A percentile compares a stretch with the other conserved stretches of the same genome.
These are phyloP conservation scores for Xylariaceae sp. DNA, from an alignment of 2,329 filamentous ascomycete genomes.

Conservation along the genomic window DNA sequence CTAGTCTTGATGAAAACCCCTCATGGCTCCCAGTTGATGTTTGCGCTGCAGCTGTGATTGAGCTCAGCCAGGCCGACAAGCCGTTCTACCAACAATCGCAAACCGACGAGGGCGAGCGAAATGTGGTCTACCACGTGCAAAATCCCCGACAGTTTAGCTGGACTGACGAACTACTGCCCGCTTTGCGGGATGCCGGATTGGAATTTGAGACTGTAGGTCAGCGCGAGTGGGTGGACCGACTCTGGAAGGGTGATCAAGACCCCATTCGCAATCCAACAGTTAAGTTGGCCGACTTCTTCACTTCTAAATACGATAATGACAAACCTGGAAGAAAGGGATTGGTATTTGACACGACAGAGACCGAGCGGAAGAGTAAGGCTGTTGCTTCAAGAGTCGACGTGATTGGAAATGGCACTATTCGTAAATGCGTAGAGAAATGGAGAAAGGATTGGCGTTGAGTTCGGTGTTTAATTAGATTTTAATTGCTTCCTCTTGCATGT, in stretches of 20 bases:
- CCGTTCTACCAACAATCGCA: conserved; percentile 4
- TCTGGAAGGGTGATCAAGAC: conserved; percentile 54
- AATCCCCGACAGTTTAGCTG: conserved; percentile 56
- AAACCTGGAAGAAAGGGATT: conserved; percentile 34
- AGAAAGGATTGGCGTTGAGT: not conserved
- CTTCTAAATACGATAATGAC: conserved; percentile 56
- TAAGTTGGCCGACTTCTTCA: conserved; percentile 59
- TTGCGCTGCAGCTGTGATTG: conserved; percentile 43
- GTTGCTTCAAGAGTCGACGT: not conserved
- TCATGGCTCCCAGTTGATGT: conserved; percentile 50
- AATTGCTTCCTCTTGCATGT: too few relatives aligned
- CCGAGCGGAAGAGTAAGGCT: not conserved
- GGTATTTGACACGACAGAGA: not conserved
- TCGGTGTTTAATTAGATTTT: too few relatives aligned
- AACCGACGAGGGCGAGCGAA: too few relatives aligned
- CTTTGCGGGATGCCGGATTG: conserved; percentile 52
- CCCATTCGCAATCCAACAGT: conserved; percentile 55
- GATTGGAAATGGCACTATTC: not conserved
- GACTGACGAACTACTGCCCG: conserved; percentile 59
- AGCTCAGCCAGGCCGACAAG: conserved; percentile 37
- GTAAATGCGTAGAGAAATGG: conserved; percentile 1
- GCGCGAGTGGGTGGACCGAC: conserved; percentile 51
- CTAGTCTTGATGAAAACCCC: conserved; percentile 48
- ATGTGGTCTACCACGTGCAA: conserved; percentile 59
- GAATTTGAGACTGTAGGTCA: conserved; percentile 50